phyloP scores from a whole-genome alignment of 179 eudicot species.

The Corrigiola litoralis region DNA sequence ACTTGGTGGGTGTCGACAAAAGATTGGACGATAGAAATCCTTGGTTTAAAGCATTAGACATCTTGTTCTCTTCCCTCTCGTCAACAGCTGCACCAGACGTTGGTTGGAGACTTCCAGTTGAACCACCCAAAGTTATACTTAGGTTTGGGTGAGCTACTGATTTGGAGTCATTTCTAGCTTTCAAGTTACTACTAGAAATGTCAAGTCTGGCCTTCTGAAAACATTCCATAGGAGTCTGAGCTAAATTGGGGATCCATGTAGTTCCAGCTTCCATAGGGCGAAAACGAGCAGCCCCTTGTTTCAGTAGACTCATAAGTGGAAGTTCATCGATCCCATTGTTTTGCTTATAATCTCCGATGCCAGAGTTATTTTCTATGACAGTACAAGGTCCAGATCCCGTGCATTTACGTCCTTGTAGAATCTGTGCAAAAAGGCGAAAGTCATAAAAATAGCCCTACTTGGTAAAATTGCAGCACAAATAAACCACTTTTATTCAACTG shows the following conservation, averaged over 20 bases:
- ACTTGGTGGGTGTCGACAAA: constrained; percentile 56
- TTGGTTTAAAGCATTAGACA: constrained; percentile 47
- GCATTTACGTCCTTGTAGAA: constrained; percentile 35
- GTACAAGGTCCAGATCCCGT: constrained; percentile 38
- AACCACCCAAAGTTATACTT: constrained; percentile 59
- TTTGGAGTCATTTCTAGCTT: constrained; percentile 36
- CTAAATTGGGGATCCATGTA: constrained; percentile 36
- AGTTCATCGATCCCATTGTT: constrained; percentile 25
- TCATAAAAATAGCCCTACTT: background rate
- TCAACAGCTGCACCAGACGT: constrained; percentile 34
- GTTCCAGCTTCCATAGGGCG: constrained; percentile 44
- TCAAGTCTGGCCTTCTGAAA: constrained; percentile 36
- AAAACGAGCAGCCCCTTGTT: constrained; percentile 38
- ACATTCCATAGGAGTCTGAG: constrained; percentile 37
- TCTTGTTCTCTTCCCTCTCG: constrained; percentile 43
- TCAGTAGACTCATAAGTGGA: constrained; percentile 34
- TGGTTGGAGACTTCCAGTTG: constrained; percentile 42
- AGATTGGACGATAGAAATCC: constrained; percentile 51
- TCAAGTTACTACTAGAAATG: constrained; percentile 26
- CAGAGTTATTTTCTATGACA: constrained; percentile 28
- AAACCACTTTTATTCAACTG: constrained; percentile 8
- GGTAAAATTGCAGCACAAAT: background rate
- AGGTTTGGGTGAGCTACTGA: constrained; percentile 56
- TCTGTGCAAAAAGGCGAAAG: constrained; percentile 32
- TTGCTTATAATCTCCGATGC: constrained; percentile 24